Percentiles rank a stretch among this genome's conserved stretches.
Conservation (phyloP, 768 basidiomycete genomes). For the Mycena galericulata region DNA sequence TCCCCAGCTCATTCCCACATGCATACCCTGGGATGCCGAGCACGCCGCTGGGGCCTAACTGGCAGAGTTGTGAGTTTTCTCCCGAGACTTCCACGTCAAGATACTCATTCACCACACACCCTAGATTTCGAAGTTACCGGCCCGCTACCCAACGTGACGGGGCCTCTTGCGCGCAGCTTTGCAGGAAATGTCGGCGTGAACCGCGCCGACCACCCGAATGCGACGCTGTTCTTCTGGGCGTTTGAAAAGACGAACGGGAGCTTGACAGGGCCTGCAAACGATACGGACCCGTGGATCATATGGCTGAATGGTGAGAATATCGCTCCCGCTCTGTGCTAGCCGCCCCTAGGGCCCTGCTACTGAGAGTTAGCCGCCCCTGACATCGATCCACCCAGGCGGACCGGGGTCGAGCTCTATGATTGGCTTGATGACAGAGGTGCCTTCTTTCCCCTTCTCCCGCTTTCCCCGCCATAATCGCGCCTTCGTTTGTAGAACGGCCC, state of each 20-base stretch:
- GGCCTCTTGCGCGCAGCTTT: conserved; percentile 59
- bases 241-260: conserved; percentile 70
- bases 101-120: neutral
- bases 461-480: neutral
- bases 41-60: conserved; percentile 62
- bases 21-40: conserved; percentile 59
- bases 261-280: conserved; percentile 52
- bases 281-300: conserved; percentile 71
- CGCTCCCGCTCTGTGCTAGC: too few relatives aligned
- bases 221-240: conserved; percentile 75
- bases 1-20: conserved; percentile 61
- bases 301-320: conserved; percentile 75
- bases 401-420: conserved; percentile 79
- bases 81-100: neutral
- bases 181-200: conserved; percentile 75
- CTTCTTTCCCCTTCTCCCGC: too few relatives aligned
- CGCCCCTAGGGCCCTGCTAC: too few relatives aligned
- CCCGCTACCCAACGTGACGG: conserved; percentile 69
- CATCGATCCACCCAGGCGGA: conserved; percentile 41
- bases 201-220: conserved; percentile 67
- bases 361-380: neutral
- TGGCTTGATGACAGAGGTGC: conserved; percentile 72
- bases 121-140: conserved; percentile 74
- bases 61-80: conserved; percentile 66
- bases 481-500: conserved; percentile 69